These are phyloP conservation scores for Pseudogymnoascus sp. DNA, from an alignment of 2,329 filamentous ascomycete genomes.

Conservation along the genomic window DNA sequence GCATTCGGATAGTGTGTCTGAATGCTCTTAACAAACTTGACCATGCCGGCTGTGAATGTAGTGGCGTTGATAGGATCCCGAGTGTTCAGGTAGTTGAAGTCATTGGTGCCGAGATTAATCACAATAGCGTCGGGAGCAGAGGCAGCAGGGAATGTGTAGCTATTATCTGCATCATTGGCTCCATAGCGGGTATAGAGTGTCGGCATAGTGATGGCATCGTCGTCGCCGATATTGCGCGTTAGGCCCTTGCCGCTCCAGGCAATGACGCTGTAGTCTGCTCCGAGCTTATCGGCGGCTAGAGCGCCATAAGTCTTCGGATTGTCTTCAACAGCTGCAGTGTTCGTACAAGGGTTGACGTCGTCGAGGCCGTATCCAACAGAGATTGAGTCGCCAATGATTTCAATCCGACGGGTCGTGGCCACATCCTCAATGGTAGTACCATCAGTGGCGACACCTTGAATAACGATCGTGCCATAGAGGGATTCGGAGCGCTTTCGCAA, in stretches of 20 bases:
- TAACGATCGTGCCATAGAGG: constrained; percentile 28
- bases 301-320: constrained; percentile 38
- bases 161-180: constrained; percentile 33
- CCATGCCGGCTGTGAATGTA: constrained; percentile 26
- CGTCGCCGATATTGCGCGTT: constrained; percentile 32
- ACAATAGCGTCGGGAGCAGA: constrained; percentile 33
- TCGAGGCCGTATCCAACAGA: constrained; percentile 39
- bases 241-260: constrained; percentile 40
- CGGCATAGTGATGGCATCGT: constrained; percentile 32
- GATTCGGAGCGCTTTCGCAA: constrained; percentile 35
- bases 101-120: constrained; percentile 39
- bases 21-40: constrained; percentile 30
- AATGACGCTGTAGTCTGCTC: constrained; percentile 37
- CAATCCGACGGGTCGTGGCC: constrained; percentile 31
- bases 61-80: constrained; percentile 26
- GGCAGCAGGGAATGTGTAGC: constrained; percentile 31
- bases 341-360: constrained; percentile 33
- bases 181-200: constrained; percentile 37
- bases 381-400: constrained; percentile 40
- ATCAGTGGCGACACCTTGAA: constrained; percentile 27
- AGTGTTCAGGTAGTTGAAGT: constrained; percentile 32
- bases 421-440: constrained; percentile 23
- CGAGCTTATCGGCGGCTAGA: constrained; percentile 34
- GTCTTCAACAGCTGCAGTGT: constrained; percentile 34
- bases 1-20: constrained; percentile 31